Conservation (phyloP, 495 filamentous ascomycete genomes). For the Podospora didyma region DNA sequence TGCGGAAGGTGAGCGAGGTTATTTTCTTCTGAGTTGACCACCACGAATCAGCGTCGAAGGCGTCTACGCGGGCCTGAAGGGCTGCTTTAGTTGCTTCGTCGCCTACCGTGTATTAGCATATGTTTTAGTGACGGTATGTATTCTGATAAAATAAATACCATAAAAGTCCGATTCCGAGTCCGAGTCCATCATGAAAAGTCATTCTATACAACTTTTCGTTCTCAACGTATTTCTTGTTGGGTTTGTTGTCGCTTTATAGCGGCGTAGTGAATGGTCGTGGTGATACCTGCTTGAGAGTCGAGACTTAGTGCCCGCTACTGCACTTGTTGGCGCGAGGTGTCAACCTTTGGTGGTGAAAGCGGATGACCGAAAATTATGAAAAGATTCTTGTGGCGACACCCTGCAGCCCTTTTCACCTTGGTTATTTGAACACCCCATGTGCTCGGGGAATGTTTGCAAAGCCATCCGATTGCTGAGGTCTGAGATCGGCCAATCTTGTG, state of each 20-base stretch:
- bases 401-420: no score
- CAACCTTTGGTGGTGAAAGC: no score
- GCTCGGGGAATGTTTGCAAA: background rate
- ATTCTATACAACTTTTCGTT: background rate
- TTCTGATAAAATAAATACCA: slow-evolving; percentile 35
- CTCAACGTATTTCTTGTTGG: background rate
- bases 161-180: slow-evolving; percentile 78
- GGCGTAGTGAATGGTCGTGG: no score
- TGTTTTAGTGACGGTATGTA: background rate
- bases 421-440: background rate
- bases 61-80: slow-evolving; percentile 28
- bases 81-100: slow-evolving; percentile 42
- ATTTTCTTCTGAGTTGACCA: slow-evolving; percentile 18
- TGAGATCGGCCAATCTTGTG: slow-evolving; percentile 6
- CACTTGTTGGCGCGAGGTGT: no score
- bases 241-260: background rate
- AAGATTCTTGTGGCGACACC: no score
- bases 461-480: background rate
- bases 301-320: no score
- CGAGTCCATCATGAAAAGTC: slow-evolving; percentile 39
- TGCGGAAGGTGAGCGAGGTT: slow-evolving; percentile 8
- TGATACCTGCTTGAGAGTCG: no score
- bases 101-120: slow-evolving; percentile 39
- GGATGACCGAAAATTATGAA: no score
- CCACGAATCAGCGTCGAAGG: slow-evolving; percentile 38